Evolutionary conservation across 2,329 filamentous ascomycete species (phyloP), one percentile per base, ranked within the genome.

Genomic region (Phialocephala sp.): DNA sequence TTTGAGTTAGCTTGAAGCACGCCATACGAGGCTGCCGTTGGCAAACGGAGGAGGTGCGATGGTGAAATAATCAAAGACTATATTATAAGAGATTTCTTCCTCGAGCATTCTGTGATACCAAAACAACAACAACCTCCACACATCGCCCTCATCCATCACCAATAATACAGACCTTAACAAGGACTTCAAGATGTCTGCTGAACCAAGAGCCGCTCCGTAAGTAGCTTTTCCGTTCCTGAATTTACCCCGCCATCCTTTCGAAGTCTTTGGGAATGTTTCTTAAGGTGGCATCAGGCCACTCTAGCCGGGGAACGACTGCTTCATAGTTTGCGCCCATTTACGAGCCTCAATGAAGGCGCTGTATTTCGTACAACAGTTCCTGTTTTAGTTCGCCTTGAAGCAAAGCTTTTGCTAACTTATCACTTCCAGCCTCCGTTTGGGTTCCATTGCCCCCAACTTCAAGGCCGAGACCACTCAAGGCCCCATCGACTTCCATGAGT

Each of bases 401-500:
- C 4, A 24, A 11, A 57, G 55, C n/a, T 9, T 24, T 12, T 57
- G 15, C 55, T 57, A 18, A 57, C 5, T 37, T 24, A 15, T 60
- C 24, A 12, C 47, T 11, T 60, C 20, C 71, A 87, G 85, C 70
- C 85, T 91, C 75, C 88, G 89, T 72, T 83, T 91, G 75, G 89
- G 89, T 79, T 82, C 82, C 71, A 79, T 82, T 64, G 91, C 92
- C 72, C 91, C 91, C 75, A 93, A 94, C 84, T 95, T 95, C 85
- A 81, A 91, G 81, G 91, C 91, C 75, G 88, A 94, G 71, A 94
- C 91, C 69, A 94, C 91, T 66, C 82, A 86, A 73, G 90, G 91
- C 74, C 85, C 88, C 70, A 92, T 94, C 75, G 88, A 92, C 81
- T 93, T 94, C 83, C 91, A 94, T 80, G 85, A 93, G 79, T 94